phyloP scores from a whole-genome alignment of 768 basidiomycete species.

The Leucosporidium yakuticum region DNA sequence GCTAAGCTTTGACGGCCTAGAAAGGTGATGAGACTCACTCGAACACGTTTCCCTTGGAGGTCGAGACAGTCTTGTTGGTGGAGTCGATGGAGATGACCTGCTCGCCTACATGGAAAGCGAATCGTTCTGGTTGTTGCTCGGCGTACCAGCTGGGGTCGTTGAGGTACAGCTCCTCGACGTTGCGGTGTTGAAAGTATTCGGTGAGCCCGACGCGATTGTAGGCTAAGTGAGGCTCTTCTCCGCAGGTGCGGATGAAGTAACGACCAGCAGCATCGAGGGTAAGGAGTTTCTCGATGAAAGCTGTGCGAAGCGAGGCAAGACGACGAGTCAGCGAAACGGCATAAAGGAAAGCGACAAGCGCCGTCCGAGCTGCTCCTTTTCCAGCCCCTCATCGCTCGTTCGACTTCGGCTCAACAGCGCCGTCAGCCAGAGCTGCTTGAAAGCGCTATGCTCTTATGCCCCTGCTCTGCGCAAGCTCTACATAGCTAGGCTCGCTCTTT shows the following conservation, averaged over 20 bases:
- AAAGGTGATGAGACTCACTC: not conserved
- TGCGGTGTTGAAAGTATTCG: constrained; percentile 59
- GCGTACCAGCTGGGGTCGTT: constrained; percentile 47
- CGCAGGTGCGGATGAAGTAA: constrained; percentile 57
- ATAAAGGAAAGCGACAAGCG: too few relatives aligned
- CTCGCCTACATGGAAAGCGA: constrained; percentile 54
- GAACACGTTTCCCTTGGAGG: constrained; percentile 47
- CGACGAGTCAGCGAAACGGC: not conserved
- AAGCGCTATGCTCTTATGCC: too few relatives aligned
- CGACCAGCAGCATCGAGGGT: constrained; percentile 51
- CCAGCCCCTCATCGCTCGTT: too few relatives aligned
- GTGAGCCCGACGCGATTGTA: constrained; percentile 43
- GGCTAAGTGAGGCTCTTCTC: constrained; percentile 50
- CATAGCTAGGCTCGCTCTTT: not conserved
- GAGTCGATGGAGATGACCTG: constrained; percentile 41
- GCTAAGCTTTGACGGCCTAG: not conserved
- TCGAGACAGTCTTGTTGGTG: constrained; percentile 49
- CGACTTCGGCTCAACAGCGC: too few relatives aligned
- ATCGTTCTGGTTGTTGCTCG: constrained; percentile 53
- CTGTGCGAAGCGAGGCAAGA: constrained; percentile 32
- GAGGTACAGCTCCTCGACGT: constrained; percentile 57
- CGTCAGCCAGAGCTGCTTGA: too few relatives aligned
- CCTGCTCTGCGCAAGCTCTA: not conserved
- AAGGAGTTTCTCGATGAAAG: constrained; percentile 66
- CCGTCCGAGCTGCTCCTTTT: too few relatives aligned